Evolutionary conservation across 2,329 filamentous ascomycete genomes (phyloP), one percentile per base, ranked within the genome.

Genomic region (Xylaria hypoxylon): DNA sequence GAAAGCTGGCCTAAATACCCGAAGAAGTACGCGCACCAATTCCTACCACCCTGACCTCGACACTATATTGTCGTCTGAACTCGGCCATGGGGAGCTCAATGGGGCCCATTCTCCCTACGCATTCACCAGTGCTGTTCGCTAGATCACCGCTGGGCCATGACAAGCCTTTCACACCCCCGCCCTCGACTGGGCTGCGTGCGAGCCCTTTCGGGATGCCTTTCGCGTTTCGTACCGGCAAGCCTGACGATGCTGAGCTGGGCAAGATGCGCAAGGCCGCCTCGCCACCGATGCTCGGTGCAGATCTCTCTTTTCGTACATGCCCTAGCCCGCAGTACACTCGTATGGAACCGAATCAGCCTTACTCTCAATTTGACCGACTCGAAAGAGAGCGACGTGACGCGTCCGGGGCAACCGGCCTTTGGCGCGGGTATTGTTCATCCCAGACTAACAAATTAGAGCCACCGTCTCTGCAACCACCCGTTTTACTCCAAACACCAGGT

Each of bases 211-310:
- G 79, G 61, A 79, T 82, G 57, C 83, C 83, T 6, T 84, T 85
- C 70, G 81, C 78, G 45, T 77, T 78, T 55, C 78, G 77, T 22
- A 78, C 78, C 42, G 75, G 75, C 62, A 77, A 81, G 33, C 77
- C 73, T 45, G 78, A 81, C 48, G 80, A 81, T 56, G 75, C 77
- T 33, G 77, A 80, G 60, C 79, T 82, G 66, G 78, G 80, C 64
- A 81, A 81, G 73, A 81, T 84, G 75, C 85, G 85, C 65, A 80
- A 85, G 70, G 83, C 82, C 24, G 82, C 85, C 73, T 89, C 89
- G 67, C 95, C 95, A 45, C 95, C 95, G 10, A 96, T 98, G 94
- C 87, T 97, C 11, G 95, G 95, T 62, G 82, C 84, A 64, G 92
- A 97, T 71, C 86, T 98, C 61, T 83, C 85, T 28, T 97, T 97